Evolutionary conservation across 2,329 filamentous ascomycete species (phyloP), one percentile per base, ranked within the genome.

Genomic region (Alternaria rosae): DNA sequence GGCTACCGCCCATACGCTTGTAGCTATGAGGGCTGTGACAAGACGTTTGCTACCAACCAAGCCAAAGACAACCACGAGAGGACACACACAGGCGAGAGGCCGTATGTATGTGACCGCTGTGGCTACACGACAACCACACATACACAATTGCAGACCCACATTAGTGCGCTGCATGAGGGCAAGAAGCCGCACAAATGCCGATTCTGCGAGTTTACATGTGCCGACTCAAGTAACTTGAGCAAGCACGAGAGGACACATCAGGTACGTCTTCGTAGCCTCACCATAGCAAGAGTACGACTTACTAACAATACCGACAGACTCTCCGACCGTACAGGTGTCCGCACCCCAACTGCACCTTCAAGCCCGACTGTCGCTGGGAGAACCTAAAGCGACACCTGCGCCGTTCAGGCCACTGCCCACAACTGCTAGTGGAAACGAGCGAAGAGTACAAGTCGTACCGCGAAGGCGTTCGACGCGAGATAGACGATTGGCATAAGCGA

Each of bases 61-160:
- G 77, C 77, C n/a, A 76, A 79, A 53, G 76, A 79, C 42, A 80
- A 80, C 42, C 78, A 80, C 45, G 74, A 78, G 59, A 70, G 77
- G 8, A 79, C 78, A 3, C 78, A 80, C 50, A 78, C 76, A 0
- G 77, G 77, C 15, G 73, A 76, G 35, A 68, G 76, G 12, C 78
- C 78, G 3, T 79, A 79, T 30, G 69, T 73, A 8, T 80, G 78
- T 52, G 71, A 77, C 32, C 69, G 72, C 17, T 80, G 78, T 53
- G 74, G 71, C 3, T 79, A 79, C 50, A 78, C 72, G 1, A 79
- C 78, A 2, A 79, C 78, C 0, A 80, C 78, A n/a, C 76, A 78
- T 35, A 80, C 78, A 5, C 78, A 79, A 45, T 51, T 78, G 12
- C 75, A 78, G 63, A 79, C 77, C 8, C 78, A 80, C 44, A 78